Conservation (phyloP, 1,139 yeast genomes). For the Zygosaccharomyces pseudobailii region DNA sequence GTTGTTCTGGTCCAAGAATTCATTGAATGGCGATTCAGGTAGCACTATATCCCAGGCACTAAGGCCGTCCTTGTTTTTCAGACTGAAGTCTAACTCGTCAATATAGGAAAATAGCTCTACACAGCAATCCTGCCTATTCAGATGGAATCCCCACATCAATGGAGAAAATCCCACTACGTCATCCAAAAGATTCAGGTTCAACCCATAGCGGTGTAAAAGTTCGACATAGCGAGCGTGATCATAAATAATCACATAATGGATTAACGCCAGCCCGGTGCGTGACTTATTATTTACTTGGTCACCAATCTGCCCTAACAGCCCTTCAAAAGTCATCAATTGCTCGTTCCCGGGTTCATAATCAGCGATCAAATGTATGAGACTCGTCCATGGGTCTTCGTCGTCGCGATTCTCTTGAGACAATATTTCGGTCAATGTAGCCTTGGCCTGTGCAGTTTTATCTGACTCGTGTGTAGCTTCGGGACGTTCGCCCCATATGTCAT, state of each 20-base stretch:
- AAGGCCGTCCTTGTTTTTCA: conserved; percentile 32
- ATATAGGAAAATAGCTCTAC: conserved; percentile 38
- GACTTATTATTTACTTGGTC: conserved; percentile 21
- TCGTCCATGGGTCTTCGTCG: conserved; percentile 19
- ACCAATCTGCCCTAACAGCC: conserved; percentile 12
- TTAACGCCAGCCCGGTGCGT: conserved; percentile 26
- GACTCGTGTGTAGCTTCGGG: conserved; percentile 1
- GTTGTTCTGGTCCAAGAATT: conserved; percentile 39
- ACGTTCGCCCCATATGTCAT: conserved; percentile 12
- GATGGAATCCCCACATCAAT: conserved; percentile 46
- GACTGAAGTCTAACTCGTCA: conserved; percentile 38
- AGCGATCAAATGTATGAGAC: conserved; percentile 21
- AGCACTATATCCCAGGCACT: conserved; percentile 39
- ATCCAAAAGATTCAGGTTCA: conserved; percentile 39
- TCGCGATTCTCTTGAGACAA: conserved; percentile 1
- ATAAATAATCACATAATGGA: conserved; percentile 26
- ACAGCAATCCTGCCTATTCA: conserved; percentile 36
- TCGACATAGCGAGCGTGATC: conserved; percentile 36
- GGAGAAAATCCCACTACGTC: conserved; percentile 41
- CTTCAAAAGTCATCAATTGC: conserved; percentile 20
- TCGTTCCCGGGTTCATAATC: conserved; percentile 19
- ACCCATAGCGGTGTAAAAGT: conserved; percentile 32
- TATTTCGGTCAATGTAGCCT: conserved; percentile 6
- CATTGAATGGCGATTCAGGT: conserved; percentile 37
- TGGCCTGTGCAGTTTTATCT: conserved; percentile 5